Base-by-base conservation (phyloP, 139 green algal species). In the Mesostigma viride region DNA sequence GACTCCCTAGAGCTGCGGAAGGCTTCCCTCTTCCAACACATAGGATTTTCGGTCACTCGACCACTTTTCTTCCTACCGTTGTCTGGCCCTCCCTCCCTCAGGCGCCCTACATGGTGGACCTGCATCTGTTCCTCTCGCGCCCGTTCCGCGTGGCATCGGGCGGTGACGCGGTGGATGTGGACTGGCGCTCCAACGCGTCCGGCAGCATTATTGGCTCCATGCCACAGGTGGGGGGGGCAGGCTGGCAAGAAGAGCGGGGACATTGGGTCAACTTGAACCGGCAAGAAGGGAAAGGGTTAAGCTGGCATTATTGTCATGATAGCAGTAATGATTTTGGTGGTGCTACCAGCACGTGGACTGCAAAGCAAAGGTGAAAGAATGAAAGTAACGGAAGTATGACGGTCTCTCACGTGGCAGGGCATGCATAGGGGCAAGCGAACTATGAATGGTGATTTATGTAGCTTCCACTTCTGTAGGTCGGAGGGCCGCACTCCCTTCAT, bases 81-180 rank as follows among this genome's bases (percentile, higher is more conserved):
- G 22, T 56, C 22, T 56, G 22, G 45, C 45, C 20, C 28, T 14
- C 56, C 27, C 30, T 63, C 11, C 28, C 30, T 8, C 56, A 63
- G 56, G 33, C 73, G 60, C 83, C 87, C 0, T 98, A 90, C 72
- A 65, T 96, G 1, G 62, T 99, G 35, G 93, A 99, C 76, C 81
- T 98, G 32, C 91, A 98, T 75, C 84, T 98, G 11, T 98, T 93
- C 80, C 77, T 99, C 5, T 86, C 79, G 0, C 77, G 84, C 26
- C 75, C 73, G 6, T 46, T 94, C 22, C 17, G 31, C 0, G 65
- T 80, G 0, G 82, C 84, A 24, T 67, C 76, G 11, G 63, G 62
- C 14, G 61, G 61, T 3, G 70, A 76, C 45, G 62, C 20, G 8
- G 45, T 26, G 45, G 27, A 69, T 20, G 45, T 22, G 72, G 60